Evolutionary conservation across 2,329 filamentous ascomycete species (phyloP), one percentile per base, ranked within the genome.

Genomic region (Aspergillus sp.): DNA sequence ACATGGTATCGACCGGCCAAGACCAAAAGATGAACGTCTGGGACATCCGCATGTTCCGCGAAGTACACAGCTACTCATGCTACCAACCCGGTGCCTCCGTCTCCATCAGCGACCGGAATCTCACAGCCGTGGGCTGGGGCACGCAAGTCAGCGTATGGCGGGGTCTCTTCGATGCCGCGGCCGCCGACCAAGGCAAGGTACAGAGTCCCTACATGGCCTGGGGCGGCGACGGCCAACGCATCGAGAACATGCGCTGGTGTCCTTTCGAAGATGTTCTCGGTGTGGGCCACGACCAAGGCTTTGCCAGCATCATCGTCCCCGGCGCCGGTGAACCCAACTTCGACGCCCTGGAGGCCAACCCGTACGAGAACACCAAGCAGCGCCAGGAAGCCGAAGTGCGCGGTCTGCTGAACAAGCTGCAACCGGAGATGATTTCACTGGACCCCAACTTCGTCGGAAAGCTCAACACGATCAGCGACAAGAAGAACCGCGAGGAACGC

Each of bases 301-400:
- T 98, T 80, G 91, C 90, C 15, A 95, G 90, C 58, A 87, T 97
- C 72, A 87, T 99, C 68, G 87, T 98, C 2, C 95, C 95, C 7
- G 95, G 95, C 51, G 91, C 94, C n/a, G 95, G 95, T 63, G 95
- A 99, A 77, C 88, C 95, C 74, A 98, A 98, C 84, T 97, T 91
- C 74, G 95, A 99, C 76, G 91, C 92, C 2, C 82, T 97, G 57
- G 95, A 99, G 77, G 84, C 89, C 69, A 99, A 99, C 81, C 95
- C 95, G 36, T 98, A 94, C 84, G 95, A 98, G 80, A 97, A 90
- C 56, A 85, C 83, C 71, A 96, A 95, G 79, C 93, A 98, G 80
- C 87, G 95, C 70, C 93, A 96, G 77, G 95, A 99, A 78, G 85
- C 85, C 54, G 95, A 99, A 78, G 92, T 99, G 75, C 92, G 91